A percentile compares a stretch with the other conserved stretches of the same genome.
phyloP scores from a whole-genome alignment of 371 early-diverging fungal species.

The Encephalitozoon cuniculi region DNA sequence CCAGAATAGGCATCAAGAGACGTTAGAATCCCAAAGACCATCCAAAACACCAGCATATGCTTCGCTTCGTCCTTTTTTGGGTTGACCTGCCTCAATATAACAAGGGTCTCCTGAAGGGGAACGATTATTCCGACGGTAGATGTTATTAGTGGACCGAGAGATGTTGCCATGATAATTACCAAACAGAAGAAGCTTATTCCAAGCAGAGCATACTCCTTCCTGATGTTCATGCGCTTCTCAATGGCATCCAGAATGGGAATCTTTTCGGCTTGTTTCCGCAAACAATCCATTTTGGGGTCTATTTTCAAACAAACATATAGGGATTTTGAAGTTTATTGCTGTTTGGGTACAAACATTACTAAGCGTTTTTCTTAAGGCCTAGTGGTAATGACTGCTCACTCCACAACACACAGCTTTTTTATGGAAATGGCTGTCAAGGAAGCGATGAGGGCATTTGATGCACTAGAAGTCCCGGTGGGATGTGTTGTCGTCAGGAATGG shows the following conservation, averaged over 20 bases:
- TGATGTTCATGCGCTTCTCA: conserved; percentile 38
- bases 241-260: conserved; percentile 47
- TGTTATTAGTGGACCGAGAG: conserved; percentile 24
- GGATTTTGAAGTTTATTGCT: conserved; percentile 21
- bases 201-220: conserved; percentile 46
- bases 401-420: conserved; percentile 17
- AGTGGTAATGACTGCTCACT: background rate
- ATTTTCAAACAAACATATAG: conserved; percentile 36
- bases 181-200: conserved; percentile 29
- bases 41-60: conserved; percentile 51
- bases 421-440: conserved; percentile 52
- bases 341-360: background rate
- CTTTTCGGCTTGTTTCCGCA: conserved; percentile 47
- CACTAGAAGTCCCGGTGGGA: conserved; percentile 91
- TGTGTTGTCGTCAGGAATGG: conserved; percentile 77
- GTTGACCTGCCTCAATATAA: conserved; percentile 37
- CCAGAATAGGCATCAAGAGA: conserved; percentile 38
- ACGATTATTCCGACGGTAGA: conserved; percentile 21
- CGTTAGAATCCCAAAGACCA: conserved; percentile 39
- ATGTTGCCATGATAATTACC: conserved; percentile 29
- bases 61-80: conserved; percentile 35
- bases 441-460: conserved; percentile 74
- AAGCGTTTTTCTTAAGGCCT: background rate
- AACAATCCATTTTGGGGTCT: conserved; percentile 51
- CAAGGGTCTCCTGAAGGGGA: conserved; percentile 41